Evolutionary conservation across 768 basidiomycete species (phyloP), one percentile per base, ranked within the genome.

Genomic region (Pleurotus ostreatus): DNA sequence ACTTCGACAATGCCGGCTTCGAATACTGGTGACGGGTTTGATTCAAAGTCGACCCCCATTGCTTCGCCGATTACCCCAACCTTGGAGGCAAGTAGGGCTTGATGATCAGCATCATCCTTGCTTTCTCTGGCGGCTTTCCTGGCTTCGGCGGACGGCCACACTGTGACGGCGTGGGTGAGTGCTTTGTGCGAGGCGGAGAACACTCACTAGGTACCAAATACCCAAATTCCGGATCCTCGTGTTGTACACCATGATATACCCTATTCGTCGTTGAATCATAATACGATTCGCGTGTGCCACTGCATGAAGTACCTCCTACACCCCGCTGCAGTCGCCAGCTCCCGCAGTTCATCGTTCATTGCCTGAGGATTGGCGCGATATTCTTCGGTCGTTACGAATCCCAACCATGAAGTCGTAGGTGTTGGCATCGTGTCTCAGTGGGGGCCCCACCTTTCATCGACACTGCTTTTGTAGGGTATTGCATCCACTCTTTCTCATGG

Each of bases 191-290:
- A 18, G 8, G 4, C 9, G 51, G 3, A 20, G 11, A 13, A 37
- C 16, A 43, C 41, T 12, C 8, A 43, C 51, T 23, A 20, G 39
- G 38, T 3, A 52, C 23, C 22, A 52, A 16, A 30, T 52, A 40
- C 23, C 51, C 51, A 2, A 25, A 52, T n/a, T 52, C 51, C 5
- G 37, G 38, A n/a, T 52, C 51, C 39, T 52, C 51, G 38, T 18
- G 18, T 23, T 52, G 51, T 5, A 52, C 38, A n/a, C 51, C 51
- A 52, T 52, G 51, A 40, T 52, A 52, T 11, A 20, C 51, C n/a
- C 51, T 52, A 11, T 23, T 6, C 16, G 18, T 5, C 8, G 30
- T 30, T 30, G 30, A 8, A 30, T 30, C 30, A 11, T 30, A 11
- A 30, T 30, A 8, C 8, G 11, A 30, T 11, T 30, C 30, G 11